These are phyloP conservation scores for Phyllostachys edulis DNA, from an alignment of 176 grass and related monocot genomes.

Conservation along the genomic window DNA sequence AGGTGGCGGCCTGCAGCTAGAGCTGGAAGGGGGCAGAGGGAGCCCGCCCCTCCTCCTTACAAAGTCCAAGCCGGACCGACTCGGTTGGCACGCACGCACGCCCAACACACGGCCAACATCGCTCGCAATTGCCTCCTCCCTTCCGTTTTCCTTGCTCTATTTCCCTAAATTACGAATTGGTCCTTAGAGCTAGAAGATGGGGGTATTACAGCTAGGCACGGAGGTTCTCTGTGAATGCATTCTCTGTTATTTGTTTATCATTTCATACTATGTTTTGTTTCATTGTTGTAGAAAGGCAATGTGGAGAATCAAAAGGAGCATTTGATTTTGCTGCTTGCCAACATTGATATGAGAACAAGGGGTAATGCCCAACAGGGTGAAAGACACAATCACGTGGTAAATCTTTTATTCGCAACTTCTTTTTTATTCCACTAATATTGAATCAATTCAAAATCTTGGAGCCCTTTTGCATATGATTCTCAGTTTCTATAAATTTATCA, in stretches of 20 bases:
- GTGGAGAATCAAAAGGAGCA: constrained; percentile 97
- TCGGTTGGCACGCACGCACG: too few species aligned
- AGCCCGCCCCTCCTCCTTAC: too few species aligned
- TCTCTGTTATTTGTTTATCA: constrained; percentile 21
- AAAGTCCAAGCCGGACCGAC: too few species aligned
- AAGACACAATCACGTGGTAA: constrained; percentile 32
- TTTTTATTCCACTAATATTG: not conserved
- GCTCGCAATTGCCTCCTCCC: too few species aligned
- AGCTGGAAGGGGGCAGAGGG: too few species aligned
- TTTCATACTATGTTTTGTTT: constrained; percentile 33
- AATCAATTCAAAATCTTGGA: not conserved
- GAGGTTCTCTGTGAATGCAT: not conserved
- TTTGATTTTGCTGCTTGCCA: constrained; percentile 97
- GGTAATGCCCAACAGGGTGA: not conserved
- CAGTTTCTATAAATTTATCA: constrained; percentile 1
- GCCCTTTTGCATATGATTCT: constrained; percentile 1
- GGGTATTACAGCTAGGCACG: not conserved
- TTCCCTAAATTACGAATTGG: too few species aligned
- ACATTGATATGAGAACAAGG: constrained; percentile 61
- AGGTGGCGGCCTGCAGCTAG: too few species aligned
- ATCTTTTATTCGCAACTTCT: constrained; percentile 2
- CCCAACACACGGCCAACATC: too few species aligned
- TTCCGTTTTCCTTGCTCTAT: too few species aligned
- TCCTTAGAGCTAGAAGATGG: too few species aligned
- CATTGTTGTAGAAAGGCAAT: constrained; percentile 71